Conservation (phyloP, 148 eudicot species). For the Amaranthus hypochondriacus region DNA sequence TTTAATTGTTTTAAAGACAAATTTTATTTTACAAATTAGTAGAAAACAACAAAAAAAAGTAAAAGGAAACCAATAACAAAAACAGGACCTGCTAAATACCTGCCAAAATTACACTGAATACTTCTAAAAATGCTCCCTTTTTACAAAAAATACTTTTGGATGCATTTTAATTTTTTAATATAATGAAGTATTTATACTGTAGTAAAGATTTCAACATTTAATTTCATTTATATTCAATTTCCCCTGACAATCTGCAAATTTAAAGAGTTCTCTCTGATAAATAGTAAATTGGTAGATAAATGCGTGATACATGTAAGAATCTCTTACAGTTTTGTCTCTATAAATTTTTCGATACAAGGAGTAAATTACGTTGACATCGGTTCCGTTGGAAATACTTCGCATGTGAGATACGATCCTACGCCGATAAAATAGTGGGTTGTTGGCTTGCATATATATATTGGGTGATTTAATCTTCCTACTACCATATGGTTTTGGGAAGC, state of each 20-base stretch:
- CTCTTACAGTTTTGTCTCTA: slow-evolving; percentile 16
- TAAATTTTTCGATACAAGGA: not conserved
- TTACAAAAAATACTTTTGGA: not conserved
- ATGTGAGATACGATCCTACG: too few species aligned
- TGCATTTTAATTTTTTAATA: not conserved
- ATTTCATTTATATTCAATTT: not conserved
- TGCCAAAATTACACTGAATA: not conserved
- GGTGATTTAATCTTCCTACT: too few species aligned
- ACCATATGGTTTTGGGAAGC: too few species aligned
- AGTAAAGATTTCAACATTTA: not conserved
- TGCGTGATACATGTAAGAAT: slow-evolving; percentile 12
- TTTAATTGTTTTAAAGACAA: not conserved
- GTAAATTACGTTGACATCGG: too few species aligned
- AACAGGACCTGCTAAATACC: not conserved
- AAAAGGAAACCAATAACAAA: not conserved
- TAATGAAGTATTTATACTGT: not conserved
- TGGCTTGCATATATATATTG: too few species aligned
- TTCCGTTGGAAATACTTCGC: too few species aligned
- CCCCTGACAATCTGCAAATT: slow-evolving; percentile 14
- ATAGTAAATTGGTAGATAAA: slow-evolving; percentile 12
- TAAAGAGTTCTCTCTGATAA: slow-evolving; percentile 9
- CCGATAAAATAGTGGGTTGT: too few species aligned
- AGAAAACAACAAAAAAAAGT: not conserved
- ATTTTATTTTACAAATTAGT: not conserved
- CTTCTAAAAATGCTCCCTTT: not conserved